Evolutionary conservation across 1,284 basidiomycete genomes (phyloP).

Genomic region (Austroboletus niveus): DNA sequence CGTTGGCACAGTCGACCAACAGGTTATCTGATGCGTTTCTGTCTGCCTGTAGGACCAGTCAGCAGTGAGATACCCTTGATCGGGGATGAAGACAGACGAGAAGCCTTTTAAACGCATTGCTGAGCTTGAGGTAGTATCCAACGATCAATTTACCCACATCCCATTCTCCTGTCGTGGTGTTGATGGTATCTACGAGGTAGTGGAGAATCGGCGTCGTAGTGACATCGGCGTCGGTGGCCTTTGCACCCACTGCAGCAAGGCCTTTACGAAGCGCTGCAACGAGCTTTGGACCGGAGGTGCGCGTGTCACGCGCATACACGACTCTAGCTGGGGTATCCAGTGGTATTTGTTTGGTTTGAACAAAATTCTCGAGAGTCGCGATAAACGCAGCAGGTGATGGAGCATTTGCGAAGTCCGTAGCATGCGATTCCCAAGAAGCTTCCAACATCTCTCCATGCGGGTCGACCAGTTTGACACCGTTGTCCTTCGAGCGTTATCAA

Average conservation of each 20-base stretch:
- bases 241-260: slow-evolving; percentile 66
- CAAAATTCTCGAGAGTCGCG: slow-evolving; percentile 61
- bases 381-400: slow-evolving; percentile 72
- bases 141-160: slow-evolving; percentile 85
- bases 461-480: slow-evolving; percentile 98
- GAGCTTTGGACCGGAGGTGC: slow-evolving; percentile 86
- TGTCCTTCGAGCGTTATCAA: slow-evolving; percentile 63
- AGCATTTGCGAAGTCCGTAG: slow-evolving; percentile 90
- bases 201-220: slow-evolving; percentile 96
- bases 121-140: slow-evolving; percentile 87
- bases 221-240: slow-evolving; percentile 73
- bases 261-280: slow-evolving; percentile 84
- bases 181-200: slow-evolving; percentile 90
- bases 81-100: slow-evolving; percentile 55
- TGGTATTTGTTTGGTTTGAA: slow-evolving; percentile 75
- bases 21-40: slow-evolving; percentile 61
- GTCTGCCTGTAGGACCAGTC: slow-evolving; percentile 47
- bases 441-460: slow-evolving; percentile 99
- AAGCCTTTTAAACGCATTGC: slow-evolving; percentile 83
- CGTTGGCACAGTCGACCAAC: slow-evolving; percentile 95
- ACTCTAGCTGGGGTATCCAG: slow-evolving; percentile 76
- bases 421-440: slow-evolving; percentile 88
- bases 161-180: slow-evolving; percentile 75
- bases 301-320: slow-evolving; percentile 91
- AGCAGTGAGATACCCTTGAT: slow-evolving; percentile 2